phyloP scores from a whole-genome alignment of 2,329 filamentous ascomycete species.

The Cryoendolithus antarcticus region DNA sequence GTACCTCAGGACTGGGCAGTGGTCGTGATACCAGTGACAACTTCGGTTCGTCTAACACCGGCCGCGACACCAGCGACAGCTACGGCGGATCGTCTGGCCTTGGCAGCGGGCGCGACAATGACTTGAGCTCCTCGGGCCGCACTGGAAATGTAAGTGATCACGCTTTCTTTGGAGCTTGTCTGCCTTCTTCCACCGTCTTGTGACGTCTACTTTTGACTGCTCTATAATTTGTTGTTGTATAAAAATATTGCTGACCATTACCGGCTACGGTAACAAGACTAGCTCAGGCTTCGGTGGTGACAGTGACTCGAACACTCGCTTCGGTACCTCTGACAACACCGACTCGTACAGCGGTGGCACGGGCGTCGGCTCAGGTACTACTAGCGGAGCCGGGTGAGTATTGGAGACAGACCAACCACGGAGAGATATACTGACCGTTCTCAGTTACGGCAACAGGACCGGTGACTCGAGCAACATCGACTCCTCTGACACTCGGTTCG shows the following conservation, averaged over 20 bases:
- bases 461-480: no score
- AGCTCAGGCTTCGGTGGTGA: conserved; percentile 1
- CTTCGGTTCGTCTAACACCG: conserved; percentile 9
- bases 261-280: not conserved
- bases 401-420: conserved; percentile 1
- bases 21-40: conserved; percentile 5
- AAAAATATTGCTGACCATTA: not conserved
- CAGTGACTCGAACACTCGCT: not conserved
- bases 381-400: no score
- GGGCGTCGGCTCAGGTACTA: no score
- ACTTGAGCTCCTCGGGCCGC: not conserved
- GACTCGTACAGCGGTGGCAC: not conserved
- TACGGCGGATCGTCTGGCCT: conserved; percentile 9
- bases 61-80: not conserved
- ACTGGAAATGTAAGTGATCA: conserved; percentile 1
- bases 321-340: not conserved
- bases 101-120: conserved; percentile 8
- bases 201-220: no score
- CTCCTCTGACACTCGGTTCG: not conserved
- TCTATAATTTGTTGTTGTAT: no score
- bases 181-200: conserved; percentile 11
- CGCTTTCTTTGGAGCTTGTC: conserved; percentile 6
- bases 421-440: no score
- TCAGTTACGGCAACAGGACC: conserved; percentile 24
- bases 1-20: conserved; percentile 6